phyloP scores from a whole-genome alignment of 225 moss, liverwort and hornwort species.

The Climacium dendroides region DNA sequence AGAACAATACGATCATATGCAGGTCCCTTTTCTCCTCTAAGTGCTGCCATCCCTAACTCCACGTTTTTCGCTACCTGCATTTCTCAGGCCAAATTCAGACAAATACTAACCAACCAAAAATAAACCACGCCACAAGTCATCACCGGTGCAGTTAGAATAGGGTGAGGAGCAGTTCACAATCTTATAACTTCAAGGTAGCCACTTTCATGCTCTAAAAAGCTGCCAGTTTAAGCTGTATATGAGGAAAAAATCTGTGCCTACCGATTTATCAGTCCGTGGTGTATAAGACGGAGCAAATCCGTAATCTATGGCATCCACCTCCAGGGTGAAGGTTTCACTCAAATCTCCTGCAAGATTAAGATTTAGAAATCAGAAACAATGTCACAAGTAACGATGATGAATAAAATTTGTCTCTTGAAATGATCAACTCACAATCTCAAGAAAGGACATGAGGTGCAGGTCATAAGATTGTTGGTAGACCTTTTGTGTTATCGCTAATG shows the following conservation, averaged over 20 bases:
- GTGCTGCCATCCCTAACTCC: constrained; percentile 67
- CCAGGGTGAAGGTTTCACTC: constrained; percentile 51
- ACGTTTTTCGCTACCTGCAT: constrained; percentile 71
- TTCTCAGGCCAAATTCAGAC: neutral
- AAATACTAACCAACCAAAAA: neutral
- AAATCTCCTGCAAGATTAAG: constrained; percentile 32
- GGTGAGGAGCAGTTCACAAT: neutral
- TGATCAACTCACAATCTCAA: neutral
- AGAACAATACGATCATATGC: constrained; percentile 85
- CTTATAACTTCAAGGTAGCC: neutral
- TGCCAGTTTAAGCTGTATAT: neutral
- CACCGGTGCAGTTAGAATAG: neutral
- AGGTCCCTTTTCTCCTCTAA: constrained; percentile 71
- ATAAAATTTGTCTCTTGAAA: neutral
- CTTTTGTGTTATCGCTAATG: constrained; percentile 27
- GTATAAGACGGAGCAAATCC: constrained; percentile 58
- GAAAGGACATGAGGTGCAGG: neutral
- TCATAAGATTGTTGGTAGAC: neutral
- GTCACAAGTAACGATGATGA: neutral
- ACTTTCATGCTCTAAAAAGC: neutral
- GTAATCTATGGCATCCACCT: constrained; percentile 50
- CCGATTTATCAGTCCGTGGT: constrained; percentile 60
- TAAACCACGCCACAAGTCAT: neutral
- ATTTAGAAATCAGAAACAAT: neutral
- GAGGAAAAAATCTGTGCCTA: neutral